Conservation (phyloP, 2,329 filamentous ascomycete species). For the Balansia obtecta region DNA sequence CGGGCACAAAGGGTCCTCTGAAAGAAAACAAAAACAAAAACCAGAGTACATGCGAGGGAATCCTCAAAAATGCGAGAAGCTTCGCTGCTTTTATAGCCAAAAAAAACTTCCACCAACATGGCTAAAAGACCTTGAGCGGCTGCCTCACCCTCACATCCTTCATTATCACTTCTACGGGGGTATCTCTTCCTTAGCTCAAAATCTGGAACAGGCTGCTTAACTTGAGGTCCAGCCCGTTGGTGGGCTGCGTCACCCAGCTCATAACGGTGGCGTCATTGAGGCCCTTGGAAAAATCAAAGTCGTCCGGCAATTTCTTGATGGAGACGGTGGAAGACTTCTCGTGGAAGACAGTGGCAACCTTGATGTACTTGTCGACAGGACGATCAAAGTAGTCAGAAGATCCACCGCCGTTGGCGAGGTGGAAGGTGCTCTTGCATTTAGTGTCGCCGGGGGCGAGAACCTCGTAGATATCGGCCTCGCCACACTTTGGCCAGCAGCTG, state of each 20-base stretch:
- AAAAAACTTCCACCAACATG: background rate
- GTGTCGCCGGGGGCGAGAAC: slow-evolving; percentile 51
- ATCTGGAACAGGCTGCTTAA: slow-evolving; percentile 15
- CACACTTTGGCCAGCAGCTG: slow-evolving; percentile 63
- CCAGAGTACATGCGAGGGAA: background rate
- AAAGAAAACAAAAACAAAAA: background rate
- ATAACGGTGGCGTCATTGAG: slow-evolving; percentile 27
- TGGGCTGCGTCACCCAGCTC: slow-evolving; percentile 17
- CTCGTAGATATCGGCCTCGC: slow-evolving; percentile 67
- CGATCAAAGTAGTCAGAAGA: slow-evolving; percentile 61
- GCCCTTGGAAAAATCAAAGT: slow-evolving; percentile 26
- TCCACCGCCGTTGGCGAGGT: slow-evolving; percentile 49
- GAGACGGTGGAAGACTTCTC: slow-evolving; percentile 36
- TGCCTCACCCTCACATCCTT: background rate
- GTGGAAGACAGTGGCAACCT: slow-evolving; percentile 51
- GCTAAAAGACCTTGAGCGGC: background rate
- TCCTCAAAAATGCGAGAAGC: background rate
- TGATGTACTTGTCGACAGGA: slow-evolving; percentile 46
- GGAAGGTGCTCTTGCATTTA: slow-evolving; percentile 59
- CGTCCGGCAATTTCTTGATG: slow-evolving; percentile 39
- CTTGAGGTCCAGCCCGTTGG: slow-evolving; percentile 1
- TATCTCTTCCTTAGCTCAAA: background rate
- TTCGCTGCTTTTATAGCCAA: background rate
- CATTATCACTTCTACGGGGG: background rate
- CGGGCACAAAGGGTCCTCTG: background rate